Conservation (phyloP, 1,139 yeast genomes). For the Hansenula anomala region DNA sequence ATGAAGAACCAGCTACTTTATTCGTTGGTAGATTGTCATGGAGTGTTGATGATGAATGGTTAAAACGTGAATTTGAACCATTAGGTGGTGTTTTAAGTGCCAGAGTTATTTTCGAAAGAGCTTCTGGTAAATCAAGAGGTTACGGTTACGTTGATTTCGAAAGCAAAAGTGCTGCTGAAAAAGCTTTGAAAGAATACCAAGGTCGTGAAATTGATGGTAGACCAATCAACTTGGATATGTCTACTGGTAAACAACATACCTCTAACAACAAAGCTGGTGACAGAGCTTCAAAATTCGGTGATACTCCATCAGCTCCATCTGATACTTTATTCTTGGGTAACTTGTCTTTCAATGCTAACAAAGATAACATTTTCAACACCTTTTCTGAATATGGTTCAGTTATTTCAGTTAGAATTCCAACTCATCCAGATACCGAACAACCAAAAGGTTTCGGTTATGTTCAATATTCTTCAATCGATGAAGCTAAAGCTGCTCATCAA, state of each 20-base stretch:
- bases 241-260: conserved; percentile 74
- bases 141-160: conserved; percentile 97
- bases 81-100: conserved; percentile 81
- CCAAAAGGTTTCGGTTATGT: conserved; percentile 99
- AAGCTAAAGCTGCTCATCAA: conserved; percentile 85
- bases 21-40: conserved; percentile 97
- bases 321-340: conserved; percentile 96
- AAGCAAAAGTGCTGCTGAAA: conserved; percentile 70
- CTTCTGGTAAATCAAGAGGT: conserved; percentile 92
- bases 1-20: conserved; percentile 70
- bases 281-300: conserved; percentile 89
- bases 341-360: conserved; percentile 83
- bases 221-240: conserved; percentile 89
- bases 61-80: conserved; percentile 77
- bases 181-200: conserved; percentile 82
- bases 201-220: conserved; percentile 97
- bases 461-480: conserved; percentile 80
- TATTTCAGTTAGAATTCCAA: conserved; percentile 88
- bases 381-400: conserved; percentile 80
- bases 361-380: conserved; percentile 67
- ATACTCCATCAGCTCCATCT: conserved; percentile 84
- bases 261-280: conserved; percentile 46
- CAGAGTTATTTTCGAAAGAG: conserved; percentile 91
- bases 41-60: conserved; percentile 95
- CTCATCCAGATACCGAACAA: conserved; percentile 97